phyloP scores from a whole-genome alignment of 176 grass and related monocot genomes.

The Aegilops sharonensis region DNA sequence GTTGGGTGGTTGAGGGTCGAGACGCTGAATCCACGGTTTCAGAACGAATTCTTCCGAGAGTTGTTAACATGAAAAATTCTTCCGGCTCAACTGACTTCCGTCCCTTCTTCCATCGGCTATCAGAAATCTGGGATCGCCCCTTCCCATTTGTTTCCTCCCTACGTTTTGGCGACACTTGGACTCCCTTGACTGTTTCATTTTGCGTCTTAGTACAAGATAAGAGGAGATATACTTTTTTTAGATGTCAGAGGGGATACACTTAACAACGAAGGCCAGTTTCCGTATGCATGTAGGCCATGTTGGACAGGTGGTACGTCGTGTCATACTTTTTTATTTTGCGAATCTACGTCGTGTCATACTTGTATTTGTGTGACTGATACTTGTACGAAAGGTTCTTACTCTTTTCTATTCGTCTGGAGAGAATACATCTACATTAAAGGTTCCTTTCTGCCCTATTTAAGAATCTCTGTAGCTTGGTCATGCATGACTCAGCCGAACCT shows the following conservation, averaged over 20 bases:
- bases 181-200: neutral
- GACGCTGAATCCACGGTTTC: slow-evolving; percentile 13
- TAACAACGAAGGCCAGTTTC: neutral
- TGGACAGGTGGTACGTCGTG: too few species aligned
- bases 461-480: slow-evolving; percentile 23
- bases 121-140: neutral
- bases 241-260: neutral
- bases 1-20: slow-evolving; percentile 19
- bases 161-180: neutral
- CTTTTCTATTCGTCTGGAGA: neutral
- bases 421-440: slow-evolving; percentile 8
- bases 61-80: neutral
- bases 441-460: neutral
- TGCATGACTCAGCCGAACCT: slow-evolving; percentile 12
- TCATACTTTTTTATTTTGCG: neutral
- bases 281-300: neutral
- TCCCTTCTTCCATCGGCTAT: neutral
- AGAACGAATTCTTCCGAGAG: neutral
- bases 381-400: slow-evolving; percentile 11
- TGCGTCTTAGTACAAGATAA: neutral
- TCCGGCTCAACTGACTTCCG: too few species aligned
- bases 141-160: neutral
- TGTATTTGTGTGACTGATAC: neutral
- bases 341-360: neutral
- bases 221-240: neutral